Base-by-base conservation (phyloP, 768 basidiomycete species). In the Lactifluus rugatus region DNA sequence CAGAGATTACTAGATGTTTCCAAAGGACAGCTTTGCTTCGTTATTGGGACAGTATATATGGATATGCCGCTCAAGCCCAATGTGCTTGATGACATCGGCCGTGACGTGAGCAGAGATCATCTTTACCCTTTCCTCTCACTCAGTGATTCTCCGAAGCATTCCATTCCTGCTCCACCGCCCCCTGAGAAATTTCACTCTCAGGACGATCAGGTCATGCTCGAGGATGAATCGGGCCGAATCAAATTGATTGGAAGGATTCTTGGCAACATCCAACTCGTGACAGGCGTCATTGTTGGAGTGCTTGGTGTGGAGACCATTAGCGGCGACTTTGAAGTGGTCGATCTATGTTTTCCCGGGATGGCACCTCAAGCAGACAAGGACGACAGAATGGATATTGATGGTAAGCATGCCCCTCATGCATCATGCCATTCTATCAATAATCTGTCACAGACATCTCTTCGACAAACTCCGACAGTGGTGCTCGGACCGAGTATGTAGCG, bases 41-140 rank as follows among this genome's bases (percentile, higher is more conserved):
- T 98, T 60, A 75, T 96, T 54, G 96, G 96, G 3, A 99, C 96
- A 0, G 85, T 97, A 6, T 99, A 97, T 70, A 87, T 98, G 84
- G 93, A 99, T 60, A 99, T 99, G 96, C 91, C 93, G 9, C 76
- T 98, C 52, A 99, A 99, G 68, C 95, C 95, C 0, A 98, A 97
- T 67, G 89, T 99, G n/a, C 78, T 99, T 61, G 88, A 93, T 65
- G 96, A 99, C 62, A 81, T 98, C 63, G 92, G 86, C 23, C 80
- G 89, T 69, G 93, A 99, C 66, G 96, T 97, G 67, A 64, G 90
- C 76, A 16, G 10, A 37, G 25, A 34, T 44, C n/a, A 16, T 21
- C 36, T 21, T 54, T 41, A 25, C 32, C 47, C 31, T 42, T 42
- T 14, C 21, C 41, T 48, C 50, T 58, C 19, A 34, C 48, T 46